These are phyloP conservation scores for Pestalotiopsis sp. DNA, from an alignment of 2,329 filamentous ascomycete species.

Conservation along the genomic window DNA sequence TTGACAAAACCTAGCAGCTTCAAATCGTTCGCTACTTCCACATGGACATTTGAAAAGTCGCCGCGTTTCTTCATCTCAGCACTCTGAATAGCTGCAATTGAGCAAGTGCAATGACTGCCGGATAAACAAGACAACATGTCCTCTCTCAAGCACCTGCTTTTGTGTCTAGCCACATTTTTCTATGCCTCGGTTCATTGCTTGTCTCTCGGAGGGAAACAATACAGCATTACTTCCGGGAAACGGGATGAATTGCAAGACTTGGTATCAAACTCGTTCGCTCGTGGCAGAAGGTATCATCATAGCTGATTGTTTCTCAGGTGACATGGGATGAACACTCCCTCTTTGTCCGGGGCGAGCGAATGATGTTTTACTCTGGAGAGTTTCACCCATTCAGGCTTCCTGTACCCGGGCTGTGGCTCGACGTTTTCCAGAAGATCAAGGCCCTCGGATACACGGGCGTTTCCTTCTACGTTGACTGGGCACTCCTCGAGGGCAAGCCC, in stretches of 20 bases:
- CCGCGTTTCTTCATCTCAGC: neutral
- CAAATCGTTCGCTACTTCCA: neutral
- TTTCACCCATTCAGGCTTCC: conserved; percentile 63
- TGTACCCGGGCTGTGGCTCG: conserved; percentile 58
- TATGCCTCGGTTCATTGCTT: neutral
- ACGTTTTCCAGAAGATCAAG: conserved; percentile 83
- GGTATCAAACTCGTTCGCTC: neutral
- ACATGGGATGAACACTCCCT: conserved; percentile 72
- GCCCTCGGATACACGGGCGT: conserved; percentile 79
- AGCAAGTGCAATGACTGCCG: neutral
- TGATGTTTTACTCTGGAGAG: conserved; percentile 70
- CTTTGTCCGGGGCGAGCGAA: conserved; percentile 66
- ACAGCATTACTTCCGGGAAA: neutral
- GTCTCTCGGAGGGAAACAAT: conserved; percentile 1
- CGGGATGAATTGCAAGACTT: conserved; percentile 11
- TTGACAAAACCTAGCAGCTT: neutral
- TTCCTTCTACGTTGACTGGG: conserved; percentile 82
- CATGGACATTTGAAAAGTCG: neutral
- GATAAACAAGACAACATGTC: neutral
- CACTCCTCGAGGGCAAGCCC: conserved; percentile 72
- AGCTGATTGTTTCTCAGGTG: conserved; percentile 32
- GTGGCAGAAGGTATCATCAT: neutral
- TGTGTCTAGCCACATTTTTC: neutral
- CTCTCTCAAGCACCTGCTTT: neutral
- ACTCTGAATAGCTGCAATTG: neutral